Evolutionary conservation across 495 filamentous ascomycete species (phyloP).

Genomic region (Parmelia sp.): DNA sequence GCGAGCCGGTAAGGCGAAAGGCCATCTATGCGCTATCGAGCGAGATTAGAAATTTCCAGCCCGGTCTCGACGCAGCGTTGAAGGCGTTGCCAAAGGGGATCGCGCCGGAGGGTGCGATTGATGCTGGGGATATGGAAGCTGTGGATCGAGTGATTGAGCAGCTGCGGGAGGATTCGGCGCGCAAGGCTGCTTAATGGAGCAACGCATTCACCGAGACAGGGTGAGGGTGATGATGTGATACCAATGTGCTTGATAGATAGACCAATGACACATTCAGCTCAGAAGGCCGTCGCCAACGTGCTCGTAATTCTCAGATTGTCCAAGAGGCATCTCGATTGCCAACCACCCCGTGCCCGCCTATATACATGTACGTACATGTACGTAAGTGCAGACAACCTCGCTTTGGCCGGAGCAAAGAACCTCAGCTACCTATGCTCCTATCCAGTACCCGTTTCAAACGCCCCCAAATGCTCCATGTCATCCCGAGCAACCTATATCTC

Average conservation of each 20-base stretch:
- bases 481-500: not conserved
- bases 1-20: constrained; percentile 70
- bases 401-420: not conserved
- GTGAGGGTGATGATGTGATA: not conserved
- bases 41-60: constrained; percentile 79
- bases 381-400: not conserved
- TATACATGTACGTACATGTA: not conserved
- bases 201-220: not conserved
- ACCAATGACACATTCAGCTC: not conserved
- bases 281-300: not conserved
- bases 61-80: constrained; percentile 55
- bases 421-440: not conserved
- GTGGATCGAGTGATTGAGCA: constrained; percentile 66
- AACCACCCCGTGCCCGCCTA: not conserved
- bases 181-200: constrained; percentile 17
- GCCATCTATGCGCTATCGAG: constrained; percentile 81
- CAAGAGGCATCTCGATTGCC: not conserved
- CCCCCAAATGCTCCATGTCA: constrained; percentile 5
- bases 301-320: not conserved
- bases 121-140: constrained; percentile 78
- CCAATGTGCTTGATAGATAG: constrained; percentile 4
- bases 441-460: constrained; percentile 3
- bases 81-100: constrained; percentile 60
- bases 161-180: constrained; percentile 48
- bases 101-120: constrained; percentile 49